phyloP scores from a whole-genome alignment of 2,329 filamentous ascomycete species.

The Aspergillus fructus region DNA sequence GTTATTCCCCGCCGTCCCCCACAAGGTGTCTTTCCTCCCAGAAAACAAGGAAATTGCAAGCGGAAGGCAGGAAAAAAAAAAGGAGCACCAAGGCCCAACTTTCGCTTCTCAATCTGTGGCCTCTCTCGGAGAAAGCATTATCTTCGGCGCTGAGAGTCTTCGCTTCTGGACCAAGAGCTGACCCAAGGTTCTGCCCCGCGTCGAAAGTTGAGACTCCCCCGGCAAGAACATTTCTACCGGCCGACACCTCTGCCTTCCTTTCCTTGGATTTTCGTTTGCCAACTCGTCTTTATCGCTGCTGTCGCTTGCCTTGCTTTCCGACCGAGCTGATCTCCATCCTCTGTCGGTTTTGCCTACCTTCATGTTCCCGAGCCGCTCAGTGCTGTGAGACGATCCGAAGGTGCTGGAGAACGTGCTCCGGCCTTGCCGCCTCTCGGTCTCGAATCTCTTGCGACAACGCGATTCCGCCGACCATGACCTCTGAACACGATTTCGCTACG shows the following conservation, averaged over 20 bases:
- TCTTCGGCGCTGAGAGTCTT: constrained; percentile 3
- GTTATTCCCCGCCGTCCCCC: constrained; percentile 6
- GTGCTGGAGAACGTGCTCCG: constrained; percentile 9
- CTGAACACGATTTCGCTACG: constrained; percentile 21
- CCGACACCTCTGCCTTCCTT: neutral
- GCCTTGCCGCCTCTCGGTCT: neutral
- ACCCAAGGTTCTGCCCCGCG: constrained; percentile 18
- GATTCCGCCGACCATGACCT: constrained; percentile 18
- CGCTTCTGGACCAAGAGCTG: constrained; percentile 2
- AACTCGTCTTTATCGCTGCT: neutral
- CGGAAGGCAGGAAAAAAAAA: neutral
- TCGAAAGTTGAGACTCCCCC: constrained; percentile 1
- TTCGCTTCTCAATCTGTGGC: neutral
- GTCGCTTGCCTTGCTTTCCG: constrained; percentile 2
- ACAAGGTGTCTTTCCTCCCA: neutral
- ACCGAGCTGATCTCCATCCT: constrained; percentile 2
- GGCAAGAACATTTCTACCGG: neutral
- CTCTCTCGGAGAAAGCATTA: neutral
- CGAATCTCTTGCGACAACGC: constrained; percentile 1
- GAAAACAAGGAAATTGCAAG: constrained; percentile 2
- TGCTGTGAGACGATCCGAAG: constrained; percentile 8
- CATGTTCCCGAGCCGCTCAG: constrained; percentile 7
- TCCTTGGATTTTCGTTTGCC: neutral
- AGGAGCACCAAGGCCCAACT: neutral
- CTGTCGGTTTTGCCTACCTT: neutral